A percentile compares a stretch with the other conserved stretches of the same genome.
phyloP scores from a whole-genome alignment of 345 rosid species.

The Eucalyptus tenuipes region DNA sequence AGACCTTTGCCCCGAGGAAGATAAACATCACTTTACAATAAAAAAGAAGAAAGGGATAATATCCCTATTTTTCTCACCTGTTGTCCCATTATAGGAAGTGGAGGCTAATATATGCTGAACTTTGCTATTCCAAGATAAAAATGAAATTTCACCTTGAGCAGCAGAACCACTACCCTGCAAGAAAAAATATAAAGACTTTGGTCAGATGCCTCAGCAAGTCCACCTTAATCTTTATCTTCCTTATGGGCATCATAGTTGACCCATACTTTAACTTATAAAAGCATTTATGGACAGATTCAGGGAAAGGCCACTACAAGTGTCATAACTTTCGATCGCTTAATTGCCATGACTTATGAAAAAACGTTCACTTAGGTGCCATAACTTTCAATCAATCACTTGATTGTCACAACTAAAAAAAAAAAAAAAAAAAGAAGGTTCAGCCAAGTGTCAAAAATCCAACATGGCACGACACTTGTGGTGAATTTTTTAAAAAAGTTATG shows the following conservation, averaged over 20 bases:
- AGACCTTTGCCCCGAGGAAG: background rate
- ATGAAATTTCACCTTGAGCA: slow-evolving; percentile 93
- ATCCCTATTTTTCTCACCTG: slow-evolving; percentile 47
- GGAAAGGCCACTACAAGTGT: background rate
- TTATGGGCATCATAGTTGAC: background rate
- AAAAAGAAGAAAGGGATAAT: background rate
- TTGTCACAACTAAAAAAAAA: background rate
- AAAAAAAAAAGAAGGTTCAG: background rate
- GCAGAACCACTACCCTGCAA: slow-evolving; percentile 89
- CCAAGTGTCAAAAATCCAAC: background rate
- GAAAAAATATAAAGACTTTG: background rate
- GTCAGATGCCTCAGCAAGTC: background rate
- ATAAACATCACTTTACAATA: background rate
- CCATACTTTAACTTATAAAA: background rate
- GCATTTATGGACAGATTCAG: background rate
- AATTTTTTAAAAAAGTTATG: background rate
- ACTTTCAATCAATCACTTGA: background rate
- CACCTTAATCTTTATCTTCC: background rate
- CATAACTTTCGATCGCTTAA: background rate
- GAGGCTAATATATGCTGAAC: slow-evolving; percentile 92
- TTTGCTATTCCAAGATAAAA: slow-evolving; percentile 91
- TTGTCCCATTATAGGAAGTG: slow-evolving; percentile 87
- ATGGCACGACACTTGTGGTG: background rate
- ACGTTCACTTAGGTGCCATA: background rate
- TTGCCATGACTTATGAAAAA: background rate